Conservation (phyloP, 2,329 filamentous ascomycete genomes). For the Penicillium nordicum region DNA sequence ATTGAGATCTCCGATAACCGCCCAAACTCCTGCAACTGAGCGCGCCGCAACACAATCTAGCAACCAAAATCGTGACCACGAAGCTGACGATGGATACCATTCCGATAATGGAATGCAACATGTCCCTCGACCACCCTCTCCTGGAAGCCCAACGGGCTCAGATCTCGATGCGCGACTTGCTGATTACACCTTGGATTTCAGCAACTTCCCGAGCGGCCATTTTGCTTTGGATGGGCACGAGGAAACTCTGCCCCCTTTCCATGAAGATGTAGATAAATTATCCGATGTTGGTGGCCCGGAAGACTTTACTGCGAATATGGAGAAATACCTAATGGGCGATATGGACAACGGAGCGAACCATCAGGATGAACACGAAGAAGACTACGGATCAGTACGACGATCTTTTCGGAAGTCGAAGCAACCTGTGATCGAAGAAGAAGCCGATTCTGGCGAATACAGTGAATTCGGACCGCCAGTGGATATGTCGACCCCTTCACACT, state of each 20-base stretch:
- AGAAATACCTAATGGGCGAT: conserved; percentile 38
- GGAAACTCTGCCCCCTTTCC: conserved; percentile 25
- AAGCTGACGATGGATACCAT: conserved; percentile 10
- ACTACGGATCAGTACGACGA: conserved; percentile 13
- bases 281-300: conserved; percentile 42
- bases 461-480: conserved; percentile 44
- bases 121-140: conserved; percentile 18
- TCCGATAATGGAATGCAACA: conserved; percentile 9
- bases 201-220: conserved; percentile 32
- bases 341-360: conserved; percentile 17
- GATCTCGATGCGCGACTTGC: conserved; percentile 41
- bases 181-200: conserved; percentile 41
- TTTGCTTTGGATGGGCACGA: conserved; percentile 24
- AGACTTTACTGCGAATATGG: conserved; percentile 44
- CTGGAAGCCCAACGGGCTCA: conserved; percentile 26
- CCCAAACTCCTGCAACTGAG: conserved; percentile 25
- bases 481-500: conserved; percentile 44
- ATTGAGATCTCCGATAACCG: conserved; percentile 22
- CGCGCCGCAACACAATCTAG: conserved; percentile 10
- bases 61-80: conserved; percentile 4
- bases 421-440: conserved; percentile 30
- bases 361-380: conserved; percentile 9
- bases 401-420: conserved; percentile 23
- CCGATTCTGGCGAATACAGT: conserved; percentile 37
- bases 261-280: conserved; percentile 29